A percentile compares a stretch with the other conserved stretches of the same genome.
These are phyloP conservation scores for Globisporangium abappressorium DNA, from an alignment of 352 stramenopile genomes.

Conservation along the genomic window DNA sequence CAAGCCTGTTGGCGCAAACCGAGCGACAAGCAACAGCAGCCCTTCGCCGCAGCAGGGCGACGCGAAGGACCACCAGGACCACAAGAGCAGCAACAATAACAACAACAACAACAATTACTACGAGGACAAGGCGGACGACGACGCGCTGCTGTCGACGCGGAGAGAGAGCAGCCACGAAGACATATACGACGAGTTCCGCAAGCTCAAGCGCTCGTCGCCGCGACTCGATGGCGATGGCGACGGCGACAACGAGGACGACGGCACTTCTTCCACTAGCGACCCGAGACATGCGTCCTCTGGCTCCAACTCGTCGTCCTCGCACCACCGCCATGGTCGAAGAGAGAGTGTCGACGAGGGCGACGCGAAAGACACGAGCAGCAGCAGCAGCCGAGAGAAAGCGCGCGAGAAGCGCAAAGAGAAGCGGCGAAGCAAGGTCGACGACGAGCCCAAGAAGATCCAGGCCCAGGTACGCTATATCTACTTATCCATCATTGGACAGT, in stretches of 20 bases:
- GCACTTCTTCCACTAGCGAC: not conserved
- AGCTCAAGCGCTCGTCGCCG: conserved; percentile 37
- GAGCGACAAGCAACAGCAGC: not conserved
- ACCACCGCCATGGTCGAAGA: conserved; percentile 2
- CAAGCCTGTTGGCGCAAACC: conserved; percentile 15
- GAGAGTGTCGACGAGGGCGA: conserved; percentile 30
- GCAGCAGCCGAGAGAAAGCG: conserved; percentile 31
- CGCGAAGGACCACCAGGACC: conserved; percentile 20
- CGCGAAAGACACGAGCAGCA: conserved; percentile 31
- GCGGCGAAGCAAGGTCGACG: conserved; percentile 52
- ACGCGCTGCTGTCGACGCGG: conserved; percentile 20
- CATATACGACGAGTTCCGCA: conserved; percentile 59
- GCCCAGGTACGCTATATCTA: conserved; percentile 38
- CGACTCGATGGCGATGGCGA: conserved; percentile 28
- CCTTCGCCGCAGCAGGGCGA: conserved; percentile 5
- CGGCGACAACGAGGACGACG: conserved; percentile 10
- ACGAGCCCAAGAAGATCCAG: conserved; percentile 66
- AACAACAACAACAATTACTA: conserved; percentile 18
- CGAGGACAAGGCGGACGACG: conserved; percentile 17
- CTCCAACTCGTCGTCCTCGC: conserved; percentile 5
- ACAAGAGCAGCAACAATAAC: conserved; percentile 22
- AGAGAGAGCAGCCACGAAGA: conserved; percentile 35
- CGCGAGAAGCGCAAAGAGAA: conserved; percentile 57
- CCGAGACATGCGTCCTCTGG: conserved; percentile 21
- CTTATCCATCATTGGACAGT: not conserved